Evolutionary conservation across 306 rosid species (phyloP), one percentile per base, ranked within the genome.

Genomic region (Lathyrus sativus): DNA sequence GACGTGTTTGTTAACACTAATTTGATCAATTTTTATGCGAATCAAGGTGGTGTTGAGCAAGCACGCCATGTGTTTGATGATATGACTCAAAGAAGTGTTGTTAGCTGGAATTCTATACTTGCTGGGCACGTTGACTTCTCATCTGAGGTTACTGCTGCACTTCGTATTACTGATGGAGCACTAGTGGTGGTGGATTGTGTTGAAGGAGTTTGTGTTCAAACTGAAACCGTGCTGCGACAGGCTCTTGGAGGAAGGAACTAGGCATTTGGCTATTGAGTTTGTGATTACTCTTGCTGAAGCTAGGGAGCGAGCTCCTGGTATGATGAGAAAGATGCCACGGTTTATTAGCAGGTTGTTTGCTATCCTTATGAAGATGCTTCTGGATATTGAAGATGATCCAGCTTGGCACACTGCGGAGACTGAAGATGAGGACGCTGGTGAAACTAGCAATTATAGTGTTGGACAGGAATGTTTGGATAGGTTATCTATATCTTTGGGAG

Each of bases 391-490:
- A 85, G 98, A 92, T 11, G 98, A 86, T 62, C 89, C 95, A 0
- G 81, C 85, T 1, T 92, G 98, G 98, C 91, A 92, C 19, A 79
- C 76, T 6, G 98, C 98, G 0, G 98, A 92, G 67, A 83, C 62
- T 0, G 98, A 92, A 71, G 96, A 92, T 0, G 98, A 92, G 80
- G 98, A 92, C 56, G 95, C 95, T 0, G 98, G 98, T 2, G 98
- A 92, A 78, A 83, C 89, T 2, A 82, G 91, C 29, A 93, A 93
- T 73, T 93, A 90, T 18, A 88, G 97, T 42, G 98, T 93, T 11
- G 98, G 96, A 0, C 98, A 93, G 72, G 98, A 93, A 85, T 93
- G 98, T 33, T 79, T 93, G 89, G 98, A 93, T 67, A 71, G 98
- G 70, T 75, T 93, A 15, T 83, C 98, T 2, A 93, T 93, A 51